A percentile compares a stretch with the other conserved stretches of the same genome.
Evolutionary conservation across 306 rosid species (phyloP).

Genomic region (Citrullus mucosospermus): DNA sequence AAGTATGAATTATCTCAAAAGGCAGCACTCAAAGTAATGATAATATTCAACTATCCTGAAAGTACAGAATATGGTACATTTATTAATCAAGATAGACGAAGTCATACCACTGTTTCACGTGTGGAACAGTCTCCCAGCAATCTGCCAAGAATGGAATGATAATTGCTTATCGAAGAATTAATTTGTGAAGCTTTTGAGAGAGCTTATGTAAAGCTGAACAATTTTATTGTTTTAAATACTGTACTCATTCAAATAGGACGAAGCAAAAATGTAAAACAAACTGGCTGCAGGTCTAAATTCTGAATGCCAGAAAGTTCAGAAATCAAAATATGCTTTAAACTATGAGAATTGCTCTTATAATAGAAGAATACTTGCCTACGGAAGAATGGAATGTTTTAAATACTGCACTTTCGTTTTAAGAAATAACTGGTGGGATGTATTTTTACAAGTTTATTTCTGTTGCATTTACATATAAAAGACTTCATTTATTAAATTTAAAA

Average conservation of each 20-base stretch:
- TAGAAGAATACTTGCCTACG: not conserved
- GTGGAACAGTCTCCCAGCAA: slow-evolving; percentile 68
- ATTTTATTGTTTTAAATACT: not conserved
- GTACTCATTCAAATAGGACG: not conserved
- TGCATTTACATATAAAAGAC: not conserved
- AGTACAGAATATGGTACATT: not conserved
- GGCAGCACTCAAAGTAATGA: not conserved
- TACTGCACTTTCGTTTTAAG: no score
- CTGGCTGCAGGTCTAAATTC: not conserved
- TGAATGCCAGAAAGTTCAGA: not conserved
- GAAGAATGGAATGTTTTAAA: no score
- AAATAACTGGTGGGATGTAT: no score
- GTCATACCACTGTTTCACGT: slow-evolving; percentile 66
- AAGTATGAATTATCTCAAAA: not conserved
- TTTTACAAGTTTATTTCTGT: not conserved
- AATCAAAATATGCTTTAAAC: not conserved
- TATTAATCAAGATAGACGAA: not conserved
- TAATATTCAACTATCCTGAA: not conserved
- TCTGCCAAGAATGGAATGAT: slow-evolving; percentile 41
- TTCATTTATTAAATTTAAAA: no score
- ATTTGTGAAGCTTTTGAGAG: not conserved
- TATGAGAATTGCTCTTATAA: not conserved
- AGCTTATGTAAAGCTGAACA: not conserved
- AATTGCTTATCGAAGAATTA: not conserved
- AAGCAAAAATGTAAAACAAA: not conserved